Evolutionary conservation across 208 protist species (phyloP).

Genomic region (Novymonas esmeraldas): DNA sequence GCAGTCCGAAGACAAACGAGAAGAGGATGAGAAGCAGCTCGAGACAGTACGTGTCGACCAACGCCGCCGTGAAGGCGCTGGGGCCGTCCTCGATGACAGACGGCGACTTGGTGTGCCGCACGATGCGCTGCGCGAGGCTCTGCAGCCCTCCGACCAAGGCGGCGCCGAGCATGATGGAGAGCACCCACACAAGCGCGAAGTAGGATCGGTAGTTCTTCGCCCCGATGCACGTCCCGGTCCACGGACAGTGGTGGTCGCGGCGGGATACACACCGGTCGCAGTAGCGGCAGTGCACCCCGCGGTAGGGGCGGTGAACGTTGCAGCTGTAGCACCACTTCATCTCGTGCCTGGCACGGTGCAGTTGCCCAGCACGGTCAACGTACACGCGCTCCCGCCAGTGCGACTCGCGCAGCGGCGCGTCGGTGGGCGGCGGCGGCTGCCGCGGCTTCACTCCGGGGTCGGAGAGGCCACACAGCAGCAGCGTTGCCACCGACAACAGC

Average conservation of each 20-base stretch:
- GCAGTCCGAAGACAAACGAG: constrained; percentile 33
- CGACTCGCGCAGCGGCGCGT: constrained; percentile 46
- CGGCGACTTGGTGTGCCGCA: constrained; percentile 5
- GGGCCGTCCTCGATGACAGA: not conserved
- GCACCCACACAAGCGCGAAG: constrained; percentile 66
- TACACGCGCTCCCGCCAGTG: constrained; percentile 37
- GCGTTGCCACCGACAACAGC: constrained; percentile 24
- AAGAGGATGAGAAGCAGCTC: constrained; percentile 69
- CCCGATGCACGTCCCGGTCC: constrained; percentile 91
- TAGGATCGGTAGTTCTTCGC: constrained; percentile 86
- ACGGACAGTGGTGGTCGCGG: constrained; percentile 94
- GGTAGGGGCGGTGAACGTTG: constrained; percentile 75
- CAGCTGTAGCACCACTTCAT: constrained; percentile 89
- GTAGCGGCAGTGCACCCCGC: constrained; percentile 86
- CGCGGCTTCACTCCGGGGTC: constrained; percentile 69
- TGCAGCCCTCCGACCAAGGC: constrained; percentile 53
- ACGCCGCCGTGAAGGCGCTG: constrained; percentile 38
- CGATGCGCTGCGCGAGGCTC: constrained; percentile 43
- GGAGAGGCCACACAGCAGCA: constrained; percentile 46
- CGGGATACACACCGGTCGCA: constrained; percentile 87
- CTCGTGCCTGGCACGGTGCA: constrained; percentile 34
- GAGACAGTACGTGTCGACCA: constrained; percentile 69
- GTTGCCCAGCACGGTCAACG: constrained; percentile 26
- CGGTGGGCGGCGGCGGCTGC: constrained; percentile 28
- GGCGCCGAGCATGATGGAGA: constrained; percentile 40